phyloP scores from a whole-genome alignment of 2,329 filamentous ascomycete species.

The Paecilomyces variotii region DNA sequence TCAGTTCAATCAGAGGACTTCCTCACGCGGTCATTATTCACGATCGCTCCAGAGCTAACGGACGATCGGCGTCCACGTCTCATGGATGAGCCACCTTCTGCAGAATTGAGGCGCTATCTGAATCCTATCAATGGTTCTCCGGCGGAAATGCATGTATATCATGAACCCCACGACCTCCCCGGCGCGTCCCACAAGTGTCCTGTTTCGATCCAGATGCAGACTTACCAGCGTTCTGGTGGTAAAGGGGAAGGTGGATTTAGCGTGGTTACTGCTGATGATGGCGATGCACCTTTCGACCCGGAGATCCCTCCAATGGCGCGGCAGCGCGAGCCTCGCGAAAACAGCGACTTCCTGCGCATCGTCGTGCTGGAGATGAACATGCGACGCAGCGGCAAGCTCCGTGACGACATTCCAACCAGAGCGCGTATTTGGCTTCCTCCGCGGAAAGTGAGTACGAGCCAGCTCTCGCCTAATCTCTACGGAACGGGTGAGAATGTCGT shows the following conservation, averaged over 20 bases:
- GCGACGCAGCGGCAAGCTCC: constrained; percentile 55
- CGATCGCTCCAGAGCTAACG: constrained; percentile 49
- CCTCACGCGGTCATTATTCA: constrained; percentile 50
- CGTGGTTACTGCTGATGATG: constrained; percentile 37
- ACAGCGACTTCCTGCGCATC: constrained; percentile 55
- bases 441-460: constrained; percentile 27
- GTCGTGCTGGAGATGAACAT: constrained; percentile 63
- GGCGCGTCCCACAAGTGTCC: constrained; percentile 28
- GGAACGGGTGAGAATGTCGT: constrained; percentile 14
- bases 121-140: constrained; percentile 47
- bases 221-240: constrained; percentile 41
- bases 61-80: constrained; percentile 53
- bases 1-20: constrained; percentile 50
- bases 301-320: constrained; percentile 39
- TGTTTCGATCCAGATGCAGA: constrained; percentile 56
- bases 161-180: constrained; percentile 30
- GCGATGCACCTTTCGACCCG: constrained; percentile 28
- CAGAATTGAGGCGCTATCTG: constrained; percentile 52
- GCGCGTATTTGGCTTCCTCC: constrained; percentile 56
- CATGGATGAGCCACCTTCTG: constrained; percentile 45
- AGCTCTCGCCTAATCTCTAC: constrained; percentile 8
- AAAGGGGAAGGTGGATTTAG: constrained; percentile 23
- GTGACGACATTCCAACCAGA: constrained; percentile 45
- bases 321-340: constrained; percentile 56
- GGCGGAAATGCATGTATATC: constrained; percentile 38